A percentile compares a stretch with the other conserved stretches of the same genome.
phyloP scores from a whole-genome alignment of 192 early-diverging fungal genomes.

The Endogone sp. region DNA sequence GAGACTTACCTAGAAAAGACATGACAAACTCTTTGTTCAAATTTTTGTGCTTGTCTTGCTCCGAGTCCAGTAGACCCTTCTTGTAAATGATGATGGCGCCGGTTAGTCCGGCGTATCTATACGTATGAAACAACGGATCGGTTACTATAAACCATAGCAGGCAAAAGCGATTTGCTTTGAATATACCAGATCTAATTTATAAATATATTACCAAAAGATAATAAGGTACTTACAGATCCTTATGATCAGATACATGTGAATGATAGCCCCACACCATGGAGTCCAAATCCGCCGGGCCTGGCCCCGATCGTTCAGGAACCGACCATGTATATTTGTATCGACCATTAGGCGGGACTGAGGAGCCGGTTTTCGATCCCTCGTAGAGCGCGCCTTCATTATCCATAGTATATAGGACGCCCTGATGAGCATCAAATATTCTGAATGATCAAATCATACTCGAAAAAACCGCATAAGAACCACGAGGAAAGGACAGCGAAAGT shows the following conservation, averaged over 20 bases:
- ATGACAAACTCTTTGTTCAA: neutral
- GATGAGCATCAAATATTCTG: too few relatives aligned
- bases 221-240: too few relatives aligned
- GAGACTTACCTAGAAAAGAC: neutral
- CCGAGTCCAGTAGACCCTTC: neutral
- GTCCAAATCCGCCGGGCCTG: neutral
- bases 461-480: too few relatives aligned
- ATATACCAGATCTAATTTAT: too few relatives aligned
- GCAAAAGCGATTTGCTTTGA: too few relatives aligned
- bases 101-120: neutral
- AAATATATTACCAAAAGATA: too few relatives aligned
- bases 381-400: constrained; percentile 1
- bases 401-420: neutral
- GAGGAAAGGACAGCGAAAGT: neutral
- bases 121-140: neutral
- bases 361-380: neutral
- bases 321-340: neutral
- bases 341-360: neutral
- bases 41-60: neutral
- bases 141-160: too few relatives aligned
- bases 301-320: constrained; percentile 1
- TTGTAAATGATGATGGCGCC: constrained; percentile 4
- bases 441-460: too few relatives aligned
- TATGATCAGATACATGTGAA: neutral
- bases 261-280: constrained; percentile 3